Evolutionary conservation across 176 grass and related monocot genomes (phyloP), one percentile per base, ranked within the genome.

Genomic region (Eragrostis nindensis): DNA sequence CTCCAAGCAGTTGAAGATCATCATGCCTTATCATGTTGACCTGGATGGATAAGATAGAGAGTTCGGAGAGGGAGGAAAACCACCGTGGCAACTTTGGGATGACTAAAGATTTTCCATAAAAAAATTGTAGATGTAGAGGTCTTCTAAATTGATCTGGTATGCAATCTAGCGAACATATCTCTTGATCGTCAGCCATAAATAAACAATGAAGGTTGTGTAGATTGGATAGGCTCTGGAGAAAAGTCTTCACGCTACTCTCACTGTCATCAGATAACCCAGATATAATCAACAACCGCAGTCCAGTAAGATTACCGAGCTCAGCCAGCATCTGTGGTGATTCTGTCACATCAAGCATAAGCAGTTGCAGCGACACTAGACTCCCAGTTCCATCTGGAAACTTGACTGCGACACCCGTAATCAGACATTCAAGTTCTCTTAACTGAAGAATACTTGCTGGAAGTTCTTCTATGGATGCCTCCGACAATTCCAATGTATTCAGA

Each of bases 81-180:
- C 68, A 71, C 14, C 68, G 14, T 9, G 68, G 68, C 68, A 71
- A 16, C 22, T 29, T 2, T 29, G 44, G 10, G 42, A 48, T 5
- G 14, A 0, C 1, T 5, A 4, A 0, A 4, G 0, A 0, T 0
- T 0, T 0, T 9, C 13, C 32, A 36, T 36, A 4, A 36, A 36
- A 2, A 4, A 36, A 36, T 36, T 36, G 32, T 36, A 36, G 32
- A 2, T 36, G 32, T 36, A 4, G 2, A 36, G 32, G 32, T 2
- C 1, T 24, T 4, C 0, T 30, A 13, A 43, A 71, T 30, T 18
- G 1, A 49, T 29, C 45, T 50, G 45, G 4, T 3, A 30, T 9
- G 15, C 24, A 30, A 30, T 50, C 25, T 18, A 71, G 24, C 7
- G 43, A 36, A 36, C 32, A 36, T 36, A 36, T 36, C 32, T 36